Evolutionary conservation across 805 yeast species (phyloP), one percentile per base, ranked within the genome.

Genomic region (Brettanomyces bruxellensis): DNA sequence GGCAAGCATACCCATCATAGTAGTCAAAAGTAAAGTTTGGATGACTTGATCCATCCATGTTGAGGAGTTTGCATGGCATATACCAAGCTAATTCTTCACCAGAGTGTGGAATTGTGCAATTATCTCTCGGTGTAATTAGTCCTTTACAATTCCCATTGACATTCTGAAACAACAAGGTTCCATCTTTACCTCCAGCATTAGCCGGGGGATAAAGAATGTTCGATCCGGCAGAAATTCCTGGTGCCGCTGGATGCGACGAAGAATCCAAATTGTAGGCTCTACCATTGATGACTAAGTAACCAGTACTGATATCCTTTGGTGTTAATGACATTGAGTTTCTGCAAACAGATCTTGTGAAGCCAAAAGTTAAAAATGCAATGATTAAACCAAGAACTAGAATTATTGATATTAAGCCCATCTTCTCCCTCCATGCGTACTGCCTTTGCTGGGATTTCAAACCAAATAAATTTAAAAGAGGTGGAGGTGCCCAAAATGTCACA

Each of bases 391-490:
- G 67, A 54, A 75, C 74, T 18, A 83, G 52, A 55, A 91, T 89
- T 46, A 89, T 72, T 1, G 93, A 74, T 40, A 91, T 71, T 40
- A 93, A 71, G 1, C 88, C 98, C 46, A 90, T 84, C 60, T 91
- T 91, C 59, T 93, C 99, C 59, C 99, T 76, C 99, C 99, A 93
- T 0, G 98, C 98, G 71, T 80, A 79, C 61, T 90, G 97, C 49
- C 95, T 78, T 40, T 81, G 90, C 54, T 79, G 78, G 22, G 84
- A 79, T 34, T 76, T 75, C 75, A 91, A 74, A 3, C 98, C 98
- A 64, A 79, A 84, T 40, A 86, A 62, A 40, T 68, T 68, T 56
- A 89, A 66, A 34, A 88, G 51, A 0, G 89, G 82, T 3, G 83
- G 76, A 1, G 97, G 95, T 3, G 95, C 95, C 93, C 96, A 91